Evolutionary conservation across 257 asterid species (phyloP).

Genomic region (Eucommia ulmoides): DNA sequence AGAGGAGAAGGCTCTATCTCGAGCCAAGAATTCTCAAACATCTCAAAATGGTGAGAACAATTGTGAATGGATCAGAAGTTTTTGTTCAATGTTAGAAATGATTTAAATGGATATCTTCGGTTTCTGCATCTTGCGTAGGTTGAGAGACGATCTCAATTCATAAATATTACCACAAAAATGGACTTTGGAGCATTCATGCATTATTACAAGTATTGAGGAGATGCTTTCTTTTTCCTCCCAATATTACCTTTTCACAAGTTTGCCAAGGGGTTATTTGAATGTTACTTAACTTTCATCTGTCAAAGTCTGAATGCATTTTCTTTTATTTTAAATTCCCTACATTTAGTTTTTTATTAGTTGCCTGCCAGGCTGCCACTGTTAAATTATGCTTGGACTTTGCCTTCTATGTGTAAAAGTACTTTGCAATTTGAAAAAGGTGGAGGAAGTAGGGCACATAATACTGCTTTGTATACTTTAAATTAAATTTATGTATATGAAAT

Average conservation of each 20-base stretch:
- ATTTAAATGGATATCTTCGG: neutral
- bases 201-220: neutral
- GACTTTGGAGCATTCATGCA: neutral
- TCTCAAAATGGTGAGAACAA: constrained; percentile 42
- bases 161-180: neutral
- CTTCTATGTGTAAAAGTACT: neutral
- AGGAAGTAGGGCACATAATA: neutral
- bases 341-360: too few relatives aligned
- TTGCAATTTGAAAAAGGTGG: neutral
- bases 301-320: too few relatives aligned
- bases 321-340: too few relatives aligned
- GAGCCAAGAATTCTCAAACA: constrained; percentile 33
- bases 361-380: too few relatives aligned
- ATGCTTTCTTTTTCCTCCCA: neutral
- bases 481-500: too few relatives aligned
- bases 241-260: too few relatives aligned
- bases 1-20: constrained; percentile 62
- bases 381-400: neutral
- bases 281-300: too few relatives aligned
- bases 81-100: neutral
- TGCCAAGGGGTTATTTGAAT: too few relatives aligned
- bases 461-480: neutral
- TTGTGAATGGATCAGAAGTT: neutral
- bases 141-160: neutral
- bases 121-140: neutral